Evolutionary conservation across 805 yeast species (phyloP), one percentile per base, ranked within the genome.

Genomic region (Wickerhamomyces subpelliculosus): DNA sequence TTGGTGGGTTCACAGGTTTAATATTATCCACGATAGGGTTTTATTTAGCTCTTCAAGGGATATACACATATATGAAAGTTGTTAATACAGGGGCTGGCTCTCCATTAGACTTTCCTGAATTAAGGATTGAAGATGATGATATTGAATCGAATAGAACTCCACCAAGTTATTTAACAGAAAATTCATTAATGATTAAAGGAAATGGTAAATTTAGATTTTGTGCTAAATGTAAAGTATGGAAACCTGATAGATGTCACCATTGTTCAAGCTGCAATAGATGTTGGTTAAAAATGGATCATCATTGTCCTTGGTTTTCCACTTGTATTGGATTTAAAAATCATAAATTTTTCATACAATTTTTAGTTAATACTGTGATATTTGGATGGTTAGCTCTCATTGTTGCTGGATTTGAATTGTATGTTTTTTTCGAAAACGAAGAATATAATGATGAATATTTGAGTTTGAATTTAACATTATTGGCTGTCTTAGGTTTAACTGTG

Each of bases 271-370:
- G 94, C 54, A 66, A 74, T 17, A 44, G 41, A 24, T 88, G 97
- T 58, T 75, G 84, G 21, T 57, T 89, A 42, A 77, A 75, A 51
- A 89, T 88, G 97, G 97, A 88, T 57, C 97, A 88, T 56, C 96
- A 88, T 61, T 81, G 82, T 44, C 97, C 97, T 0, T 90, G 97
- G 97, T 87, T 88, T 58, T 80, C 95, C 2, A 68, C 77, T 5
- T 89, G 97, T 58, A 74, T 90, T 41, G 97, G 97, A 0, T 82
- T 75, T 60, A 63, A 64, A 22, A 90, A 90, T 60, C 88, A 84
- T 46, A 84, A 87, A 60, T 75, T 67, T 55, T 90, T 89, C 53
- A 57, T 86, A 21, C 95, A 87, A 55, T 83, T 84, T 53, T 58
- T 88, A 37, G 32, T 69, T 7, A 79, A 80, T 51, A 64, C 75